Percentiles rank a stretch among this genome's conserved stretches.
Conservation (phyloP, 805 yeast genomes). For the Yarrowia alimentaria region DNA sequence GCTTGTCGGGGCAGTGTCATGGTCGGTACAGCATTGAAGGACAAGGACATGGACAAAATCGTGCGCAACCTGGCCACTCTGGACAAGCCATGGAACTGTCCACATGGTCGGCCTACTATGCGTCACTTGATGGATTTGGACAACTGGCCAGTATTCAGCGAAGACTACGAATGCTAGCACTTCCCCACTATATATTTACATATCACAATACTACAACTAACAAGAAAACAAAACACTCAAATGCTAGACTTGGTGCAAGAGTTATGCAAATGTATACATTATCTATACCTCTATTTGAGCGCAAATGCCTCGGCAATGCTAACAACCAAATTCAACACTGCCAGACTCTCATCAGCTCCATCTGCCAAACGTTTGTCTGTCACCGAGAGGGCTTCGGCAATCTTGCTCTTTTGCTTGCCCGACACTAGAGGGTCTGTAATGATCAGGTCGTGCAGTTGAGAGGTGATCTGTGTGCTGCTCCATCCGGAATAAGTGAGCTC, state of each 20-base stretch:
- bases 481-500: constrained; percentile 61
- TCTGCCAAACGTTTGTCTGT: constrained; percentile 71
- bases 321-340: constrained; percentile 62
- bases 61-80: constrained; percentile 66
- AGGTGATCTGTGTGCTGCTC: constrained; percentile 70
- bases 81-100: constrained; percentile 91
- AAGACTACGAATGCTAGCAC: background rate
- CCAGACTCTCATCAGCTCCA: constrained; percentile 89
- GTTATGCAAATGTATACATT: background rate
- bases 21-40: constrained; percentile 75
- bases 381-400: constrained; percentile 65
- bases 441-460: constrained; percentile 68
- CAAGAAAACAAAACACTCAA: too few species aligned
- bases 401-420: constrained; percentile 58
- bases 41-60: constrained; percentile 61
- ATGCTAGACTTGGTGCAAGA: too few species aligned
- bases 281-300: background rate
- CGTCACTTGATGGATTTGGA: constrained; percentile 69
- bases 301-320: constrained; percentile 54
- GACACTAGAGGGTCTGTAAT: constrained; percentile 53
- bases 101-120: constrained; percentile 98
- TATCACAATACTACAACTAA: too few species aligned
- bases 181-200: background rate
- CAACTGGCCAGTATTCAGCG: constrained; percentile 3
- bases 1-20: constrained; percentile 93